These are phyloP conservation scores for Candida bentonensis DNA, from an alignment of 805 yeast species.

Conservation along the genomic window DNA sequence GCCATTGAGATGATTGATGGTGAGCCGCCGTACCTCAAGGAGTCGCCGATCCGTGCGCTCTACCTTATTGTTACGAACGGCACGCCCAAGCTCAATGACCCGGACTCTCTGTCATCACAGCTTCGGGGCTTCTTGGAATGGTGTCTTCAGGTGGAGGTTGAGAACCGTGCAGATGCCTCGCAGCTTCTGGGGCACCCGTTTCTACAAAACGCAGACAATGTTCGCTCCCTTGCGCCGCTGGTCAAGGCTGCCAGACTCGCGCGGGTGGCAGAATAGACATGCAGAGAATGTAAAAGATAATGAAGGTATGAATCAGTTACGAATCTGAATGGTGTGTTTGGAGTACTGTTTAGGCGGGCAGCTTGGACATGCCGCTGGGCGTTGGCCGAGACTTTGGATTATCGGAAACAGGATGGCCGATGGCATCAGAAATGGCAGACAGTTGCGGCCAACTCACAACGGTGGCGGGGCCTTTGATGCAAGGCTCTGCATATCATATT, in stretches of 20 bases:
- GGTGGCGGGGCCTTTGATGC: too few relatives aligned
- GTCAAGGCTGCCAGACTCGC: slow-evolving; percentile 8
- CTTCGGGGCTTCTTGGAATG: slow-evolving; percentile 79
- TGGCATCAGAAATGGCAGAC: too few relatives aligned
- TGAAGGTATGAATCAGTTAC: not conserved
- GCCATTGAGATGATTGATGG: slow-evolving; percentile 80
- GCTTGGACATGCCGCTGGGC: too few relatives aligned
- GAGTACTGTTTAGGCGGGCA: too few relatives aligned
- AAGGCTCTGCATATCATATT: too few relatives aligned
- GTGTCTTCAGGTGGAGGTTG: slow-evolving; percentile 88
- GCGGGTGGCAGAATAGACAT: not conserved
- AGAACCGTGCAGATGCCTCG: slow-evolving; percentile 79
- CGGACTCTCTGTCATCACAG: slow-evolving; percentile 53
- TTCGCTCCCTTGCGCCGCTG: slow-evolving; percentile 20
- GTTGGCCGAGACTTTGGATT: too few relatives aligned
- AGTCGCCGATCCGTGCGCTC: slow-evolving; percentile 63
- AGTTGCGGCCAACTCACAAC: too few relatives aligned
- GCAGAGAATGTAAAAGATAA: not conserved
- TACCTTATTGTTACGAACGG: slow-evolving; percentile 71
- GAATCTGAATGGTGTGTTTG: too few relatives aligned
- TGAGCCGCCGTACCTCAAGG: slow-evolving; percentile 73
- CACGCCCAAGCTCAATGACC: slow-evolving; percentile 60
- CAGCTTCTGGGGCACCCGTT: slow-evolving; percentile 70
- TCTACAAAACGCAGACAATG: slow-evolving; percentile 18
- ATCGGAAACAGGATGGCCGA: too few relatives aligned